Evolutionary conservation across 2,329 filamentous ascomycete species (phyloP).

Genomic region (Claviceps paspali): DNA sequence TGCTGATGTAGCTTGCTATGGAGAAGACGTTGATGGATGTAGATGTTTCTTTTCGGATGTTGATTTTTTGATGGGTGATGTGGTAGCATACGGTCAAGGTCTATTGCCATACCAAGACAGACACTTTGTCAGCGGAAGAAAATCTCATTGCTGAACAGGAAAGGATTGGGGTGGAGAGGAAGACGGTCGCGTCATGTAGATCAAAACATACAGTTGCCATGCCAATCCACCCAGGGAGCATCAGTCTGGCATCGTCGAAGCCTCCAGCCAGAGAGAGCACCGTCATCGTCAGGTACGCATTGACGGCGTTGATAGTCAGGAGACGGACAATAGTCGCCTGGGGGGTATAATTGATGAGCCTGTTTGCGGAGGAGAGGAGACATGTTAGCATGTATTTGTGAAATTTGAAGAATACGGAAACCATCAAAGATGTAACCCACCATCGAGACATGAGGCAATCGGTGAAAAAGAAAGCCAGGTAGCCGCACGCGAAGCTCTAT

Average conservation of each 20-base stretch:
- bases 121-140: background rate
- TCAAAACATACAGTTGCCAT: constrained; percentile 56
- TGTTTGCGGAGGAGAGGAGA: constrained; percentile 16
- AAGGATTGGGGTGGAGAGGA: background rate
- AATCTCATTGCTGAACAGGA: too few species aligned
- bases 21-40: constrained; percentile 67
- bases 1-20: constrained; percentile 60
- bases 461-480: constrained; percentile 70
- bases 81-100: constrained; percentile 63
- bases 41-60: constrained; percentile 64
- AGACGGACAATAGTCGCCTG: constrained; percentile 68
- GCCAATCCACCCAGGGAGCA: constrained; percentile 63
- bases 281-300: constrained; percentile 60
- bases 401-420: too few species aligned
- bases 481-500: constrained; percentile 61
- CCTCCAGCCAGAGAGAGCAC: constrained; percentile 56
- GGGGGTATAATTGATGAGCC: constrained; percentile 74
- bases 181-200: too few species aligned
- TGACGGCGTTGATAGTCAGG: constrained; percentile 57
- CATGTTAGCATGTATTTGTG: too few species aligned
- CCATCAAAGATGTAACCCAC: constrained; percentile 31
- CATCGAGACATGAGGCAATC: constrained; percentile 76
- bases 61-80: constrained; percentile 62
- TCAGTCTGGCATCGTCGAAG: constrained; percentile 51
- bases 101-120: constrained; percentile 23